Evolutionary conservation across 768 basidiomycete species (phyloP), one percentile per base, ranked within the genome.

Genomic region (Tricholoma flavovirens): DNA sequence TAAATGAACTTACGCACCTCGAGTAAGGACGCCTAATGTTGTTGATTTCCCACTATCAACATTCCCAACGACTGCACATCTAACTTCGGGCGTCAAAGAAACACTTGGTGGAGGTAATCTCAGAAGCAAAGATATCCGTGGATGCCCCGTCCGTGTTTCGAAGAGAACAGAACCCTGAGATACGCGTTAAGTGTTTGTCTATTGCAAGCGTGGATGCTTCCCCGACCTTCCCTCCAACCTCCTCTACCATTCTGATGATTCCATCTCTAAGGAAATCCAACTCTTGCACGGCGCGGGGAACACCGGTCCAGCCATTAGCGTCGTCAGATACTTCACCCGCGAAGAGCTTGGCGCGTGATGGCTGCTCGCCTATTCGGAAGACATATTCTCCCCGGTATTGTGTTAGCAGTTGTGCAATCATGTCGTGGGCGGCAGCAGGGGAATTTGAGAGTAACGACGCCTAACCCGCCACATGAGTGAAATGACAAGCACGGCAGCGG

Each of bases 41-140:
- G 95, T 96, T 2, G 90, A 93, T 70, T 98, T 98, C 0, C 96
- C 96, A 54, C 90, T 89, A 66, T 91, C 88, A 26, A 94, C 92
- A 66, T 97, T 98, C 3, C 97, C 97, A 5, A 98, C 92, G 2
- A 97, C 94, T 0, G 96, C 95, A 63, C 94, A 93, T 30, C 97
- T 83, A 1, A 97, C 93, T 72, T 99, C 96, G 6, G 90, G 87
- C n/a, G 86, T 89, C 36, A 83, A 70, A 19, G 88, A 83, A 2
- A 92, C 84, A 64, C 78, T 86, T 4, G 82, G 82, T 38, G 90
- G 87, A 56, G 89, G 91, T 56, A 93, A 69, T 58, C 91, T 82
- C 55, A 93, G 69, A 24, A 93, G 71, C 15, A 89, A 68, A 10
- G 82, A 76, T 22, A 76, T 73, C 56, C 88, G 78, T 32, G 85